phyloP scores from a whole-genome alignment of 257 asterid genomes.

The Apocynum venetum region DNA sequence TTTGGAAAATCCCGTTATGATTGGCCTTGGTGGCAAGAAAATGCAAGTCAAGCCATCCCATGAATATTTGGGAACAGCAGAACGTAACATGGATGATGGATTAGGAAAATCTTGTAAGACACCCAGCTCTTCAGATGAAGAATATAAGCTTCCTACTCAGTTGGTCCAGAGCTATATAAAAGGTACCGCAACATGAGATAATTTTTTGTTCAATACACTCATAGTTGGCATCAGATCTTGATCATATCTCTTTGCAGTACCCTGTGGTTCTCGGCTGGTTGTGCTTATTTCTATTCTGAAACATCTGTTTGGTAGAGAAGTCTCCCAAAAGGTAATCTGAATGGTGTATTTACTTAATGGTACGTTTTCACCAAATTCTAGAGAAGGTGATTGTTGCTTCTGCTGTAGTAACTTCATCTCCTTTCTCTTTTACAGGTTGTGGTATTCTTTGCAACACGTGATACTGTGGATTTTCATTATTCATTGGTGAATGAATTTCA shows the following conservation, averaged over 20 bases:
- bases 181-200: conserved; percentile 41
- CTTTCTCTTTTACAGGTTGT: conserved; percentile 54
- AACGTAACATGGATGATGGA: conserved; percentile 32
- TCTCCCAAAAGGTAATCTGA: conserved; percentile 72
- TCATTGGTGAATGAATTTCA: conserved; percentile 60
- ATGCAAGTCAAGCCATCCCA: conserved; percentile 27
- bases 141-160: conserved; percentile 79
- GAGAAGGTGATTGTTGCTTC: not conserved
- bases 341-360: not conserved
- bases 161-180: conserved; percentile 72
- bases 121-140: conserved; percentile 48
- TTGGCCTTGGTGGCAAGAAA: conserved; percentile 77
- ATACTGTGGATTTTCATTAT: conserved; percentile 89
- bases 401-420: not conserved
- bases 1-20: conserved; percentile 81
- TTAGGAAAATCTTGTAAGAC: conserved; percentile 30
- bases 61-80: conserved; percentile 28
- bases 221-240: conserved; percentile 20
- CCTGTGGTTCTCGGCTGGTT: conserved; percentile 90
- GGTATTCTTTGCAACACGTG: conserved; percentile 92
- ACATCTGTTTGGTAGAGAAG: conserved; percentile 79
- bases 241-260: conserved; percentile 51
- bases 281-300: conserved; percentile 79
- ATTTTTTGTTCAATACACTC: not conserved
- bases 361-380: not conserved